Base-by-base conservation (phyloP, 2,329 filamentous ascomycete genomes). In the Colletotrichum gloeosporioides region DNA sequence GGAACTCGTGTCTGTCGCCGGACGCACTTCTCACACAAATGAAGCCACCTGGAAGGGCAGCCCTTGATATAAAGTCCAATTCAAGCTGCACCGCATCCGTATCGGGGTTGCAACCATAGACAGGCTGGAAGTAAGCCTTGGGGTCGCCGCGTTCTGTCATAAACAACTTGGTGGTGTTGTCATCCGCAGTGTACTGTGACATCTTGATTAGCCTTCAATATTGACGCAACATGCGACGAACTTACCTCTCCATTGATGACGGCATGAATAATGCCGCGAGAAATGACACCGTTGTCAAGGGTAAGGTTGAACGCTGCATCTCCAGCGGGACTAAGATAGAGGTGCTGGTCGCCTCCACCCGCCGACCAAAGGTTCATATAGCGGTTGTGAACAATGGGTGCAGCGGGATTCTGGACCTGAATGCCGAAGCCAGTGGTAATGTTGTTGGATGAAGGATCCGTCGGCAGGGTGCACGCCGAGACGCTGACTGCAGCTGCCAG, bases 151-250 rank as follows among this genome's bases (percentile, higher is more conserved):
- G 85, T 32, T 86, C 82, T 4, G 87, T 88, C 84, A 88, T 87
- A 81, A 88, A 88, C 78, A 88, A 83, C 80, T 88, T 88, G 55
- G 86, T 88, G 4, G 87, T 88, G 78, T 88, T 86, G 78, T 88
- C 86, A 34, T 82, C 80, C n/a, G 79, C 79, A 27, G 84, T 83
- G 75, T 87, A 87, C 86, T 87, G 15, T 4, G 63, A 55, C 13
- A 10, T n/a, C 36, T 31, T 31, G 13, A 53, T 13, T 6, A 18
- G 16, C 13, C 16, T 68, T 25, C n/a, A 25, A 32, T 6, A 12
- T 36, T 53, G n/a, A 12, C 6, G 10, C 10, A 49, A 44, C 8
- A 8, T 10, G 44, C 32, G 8, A 59, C 5, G 27, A 22, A 53
- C 77, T 71, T 82, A 87, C 86, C 81, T 88, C 87, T 76, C 86